Evolutionary conservation across 2,329 filamentous ascomycete species (phyloP).

Genomic region (Claviceps africana): DNA sequence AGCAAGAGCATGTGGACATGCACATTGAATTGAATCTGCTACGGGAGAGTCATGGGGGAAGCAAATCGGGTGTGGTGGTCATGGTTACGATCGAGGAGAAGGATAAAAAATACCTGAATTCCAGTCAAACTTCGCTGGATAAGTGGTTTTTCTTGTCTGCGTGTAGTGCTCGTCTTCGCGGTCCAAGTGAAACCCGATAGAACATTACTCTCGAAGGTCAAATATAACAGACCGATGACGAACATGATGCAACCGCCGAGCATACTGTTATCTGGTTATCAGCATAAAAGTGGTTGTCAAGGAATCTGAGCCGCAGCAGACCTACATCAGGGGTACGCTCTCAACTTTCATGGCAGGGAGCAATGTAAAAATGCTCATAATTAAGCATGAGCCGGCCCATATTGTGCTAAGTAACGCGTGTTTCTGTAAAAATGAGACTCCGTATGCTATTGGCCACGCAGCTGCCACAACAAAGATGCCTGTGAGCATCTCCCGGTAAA

Average conservation of each 20-base stretch:
- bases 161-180: slow-evolving; percentile 8
- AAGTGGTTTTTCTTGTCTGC: slow-evolving; percentile 19
- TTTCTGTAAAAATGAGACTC: slow-evolving; percentile 52
- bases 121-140: slow-evolving; percentile 49
- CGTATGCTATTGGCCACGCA: slow-evolving; percentile 67
- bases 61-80: background rate
- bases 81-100: background rate
- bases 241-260: slow-evolving; percentile 69
- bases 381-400: slow-evolving; percentile 63
- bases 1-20: background rate
- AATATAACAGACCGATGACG: slow-evolving; percentile 59
- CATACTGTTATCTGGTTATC: slow-evolving; percentile 21
- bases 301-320: slow-evolving; percentile 3
- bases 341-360: slow-evolving; percentile 79
- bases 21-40: background rate
- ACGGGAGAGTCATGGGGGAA: slow-evolving; percentile 5
- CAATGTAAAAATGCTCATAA: slow-evolving; percentile 85
- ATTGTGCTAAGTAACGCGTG: slow-evolving; percentile 50
- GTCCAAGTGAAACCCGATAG: slow-evolving; percentile 24
- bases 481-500: slow-evolving; percentile 77
- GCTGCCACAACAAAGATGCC: slow-evolving; percentile 61
- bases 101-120: slow-evolving; percentile 38
- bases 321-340: slow-evolving; percentile 58
- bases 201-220: slow-evolving; percentile 59
- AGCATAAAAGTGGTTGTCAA: background rate